Percentiles rank a stretch among this genome's conserved stretches.
phyloP scores from a whole-genome alignment of 176 grass and related monocot genomes.

The Themeda triandra region DNA sequence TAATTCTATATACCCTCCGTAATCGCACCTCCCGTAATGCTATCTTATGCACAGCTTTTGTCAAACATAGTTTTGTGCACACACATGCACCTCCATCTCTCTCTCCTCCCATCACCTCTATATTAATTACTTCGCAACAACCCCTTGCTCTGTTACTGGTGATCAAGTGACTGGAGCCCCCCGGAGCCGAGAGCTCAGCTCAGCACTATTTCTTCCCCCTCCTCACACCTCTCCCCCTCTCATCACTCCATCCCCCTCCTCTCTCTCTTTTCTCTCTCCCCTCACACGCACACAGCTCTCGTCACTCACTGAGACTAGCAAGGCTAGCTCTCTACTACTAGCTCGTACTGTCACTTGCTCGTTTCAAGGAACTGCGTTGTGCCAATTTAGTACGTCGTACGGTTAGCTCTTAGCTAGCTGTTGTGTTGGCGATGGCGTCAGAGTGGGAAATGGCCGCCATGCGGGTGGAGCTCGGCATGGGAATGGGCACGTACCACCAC shows the following conservation, averaged over 20 bases:
- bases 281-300: not conserved
- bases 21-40: conserved; percentile 34
- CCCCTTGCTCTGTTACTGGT: conserved; percentile 25
- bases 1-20: conserved; percentile 33
- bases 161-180: conserved; percentile 25
- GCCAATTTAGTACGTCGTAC: not conserved
- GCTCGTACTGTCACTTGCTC: conserved; percentile 27
- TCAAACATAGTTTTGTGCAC: conserved; percentile 56
- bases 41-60: conserved; percentile 31
- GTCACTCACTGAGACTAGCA: not conserved
- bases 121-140: conserved; percentile 33
- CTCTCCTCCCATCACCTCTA: not conserved
- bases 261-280: not conserved
- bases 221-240: conserved; percentile 1
- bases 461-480: conserved; percentile 66
- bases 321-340: not conserved
- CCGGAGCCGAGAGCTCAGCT: conserved; percentile 23
- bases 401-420: not conserved
- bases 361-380: conserved; percentile 3
- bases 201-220: conserved; percentile 43
- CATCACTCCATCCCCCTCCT: not conserved
- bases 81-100: conserved; percentile 16
- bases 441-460: conserved; percentile 79
- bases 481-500: conserved; percentile 49
- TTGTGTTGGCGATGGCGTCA: conserved; percentile 41